Percentiles rank a stretch among this genome's conserved stretches.
phyloP scores from a whole-genome alignment of 2,329 filamentous ascomycete species.

The Trichoderma simmonsii region DNA sequence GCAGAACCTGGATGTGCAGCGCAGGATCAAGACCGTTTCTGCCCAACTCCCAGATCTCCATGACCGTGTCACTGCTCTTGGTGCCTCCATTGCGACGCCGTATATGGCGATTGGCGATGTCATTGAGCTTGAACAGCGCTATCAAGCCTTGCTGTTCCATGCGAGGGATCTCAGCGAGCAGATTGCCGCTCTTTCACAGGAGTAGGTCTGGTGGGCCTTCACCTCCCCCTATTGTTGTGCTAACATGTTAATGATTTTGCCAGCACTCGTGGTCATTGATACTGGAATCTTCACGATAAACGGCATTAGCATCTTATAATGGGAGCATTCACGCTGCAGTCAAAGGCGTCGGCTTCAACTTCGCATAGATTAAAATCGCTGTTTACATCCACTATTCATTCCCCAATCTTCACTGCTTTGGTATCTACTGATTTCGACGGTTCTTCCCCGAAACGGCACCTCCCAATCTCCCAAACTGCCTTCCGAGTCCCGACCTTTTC shows the following conservation, averaged over 20 bases:
- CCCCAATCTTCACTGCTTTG: not conserved
- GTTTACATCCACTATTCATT: not conserved
- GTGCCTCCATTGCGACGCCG: constrained; percentile 33
- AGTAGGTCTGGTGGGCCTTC: constrained; percentile 67
- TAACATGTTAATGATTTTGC: constrained; percentile 49
- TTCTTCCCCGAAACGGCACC: constrained; percentile 66
- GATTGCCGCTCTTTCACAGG: constrained; percentile 54
- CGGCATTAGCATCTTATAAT: not conserved
- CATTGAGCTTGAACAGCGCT: constrained; percentile 54
- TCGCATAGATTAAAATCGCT: not conserved
- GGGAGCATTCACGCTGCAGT: not conserved
- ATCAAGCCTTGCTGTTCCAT: constrained; percentile 53
- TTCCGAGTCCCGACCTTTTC: constrained; percentile 63
- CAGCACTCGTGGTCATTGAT: not conserved
- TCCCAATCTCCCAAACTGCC: constrained; percentile 66
- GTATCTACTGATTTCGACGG: constrained; percentile 43
- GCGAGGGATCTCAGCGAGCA: constrained; percentile 61
- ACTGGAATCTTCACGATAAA: not conserved
- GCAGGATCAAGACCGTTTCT: constrained; percentile 64
- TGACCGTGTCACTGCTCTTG: constrained; percentile 48
- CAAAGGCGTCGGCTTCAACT: not conserved
- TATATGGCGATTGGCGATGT: constrained; percentile 56
- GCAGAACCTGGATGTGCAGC: constrained; percentile 71
- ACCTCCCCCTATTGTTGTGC: constrained; percentile 61
- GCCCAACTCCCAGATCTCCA: constrained; percentile 62